Percentiles rank a stretch among this genome's conserved stretches.
phyloP scores from a whole-genome alignment of 2,329 filamentous ascomycete genomes.

The Proliferodiscus dingleyae region DNA sequence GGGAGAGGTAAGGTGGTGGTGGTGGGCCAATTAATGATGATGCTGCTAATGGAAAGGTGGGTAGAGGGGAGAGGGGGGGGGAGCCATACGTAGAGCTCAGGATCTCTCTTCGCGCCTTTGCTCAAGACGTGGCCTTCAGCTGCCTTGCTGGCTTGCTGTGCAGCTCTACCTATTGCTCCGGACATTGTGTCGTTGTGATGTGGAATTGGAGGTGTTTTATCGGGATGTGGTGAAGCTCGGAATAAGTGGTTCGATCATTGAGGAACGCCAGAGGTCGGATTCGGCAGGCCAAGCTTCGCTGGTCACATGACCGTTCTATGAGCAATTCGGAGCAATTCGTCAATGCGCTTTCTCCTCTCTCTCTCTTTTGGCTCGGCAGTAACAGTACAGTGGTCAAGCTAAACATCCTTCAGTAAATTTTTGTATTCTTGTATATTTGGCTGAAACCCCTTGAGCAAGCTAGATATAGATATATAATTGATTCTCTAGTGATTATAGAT shows the following conservation, averaged over 20 bases:
- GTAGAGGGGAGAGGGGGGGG: conserved; percentile 20
- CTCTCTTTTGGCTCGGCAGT: too few relatives aligned
- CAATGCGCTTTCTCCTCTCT: too few relatives aligned
- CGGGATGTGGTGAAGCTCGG: conserved; percentile 3
- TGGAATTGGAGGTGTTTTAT: conserved; percentile 12
- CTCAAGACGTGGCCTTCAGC: conserved; percentile 45
- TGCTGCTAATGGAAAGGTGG: background rate
- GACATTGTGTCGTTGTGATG: conserved; percentile 25
- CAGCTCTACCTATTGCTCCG: conserved; percentile 28
- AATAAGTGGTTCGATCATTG: conserved; percentile 14
- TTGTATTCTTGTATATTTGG: too few relatives aligned
- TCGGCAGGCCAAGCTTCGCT: background rate
- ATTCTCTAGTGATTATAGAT: too few relatives aligned
- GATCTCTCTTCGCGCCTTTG: conserved; percentile 63
- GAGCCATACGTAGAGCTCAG: conserved; percentile 67
- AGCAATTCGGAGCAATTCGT: too few relatives aligned
- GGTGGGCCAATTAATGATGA: conserved; percentile 5
- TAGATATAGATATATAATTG: too few relatives aligned
- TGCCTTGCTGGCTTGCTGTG: conserved; percentile 34
- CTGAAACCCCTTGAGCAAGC: too few relatives aligned
- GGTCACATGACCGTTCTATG: background rate
- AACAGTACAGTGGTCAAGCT: too few relatives aligned
- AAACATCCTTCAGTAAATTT: too few relatives aligned
- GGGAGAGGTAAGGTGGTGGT: too few relatives aligned
- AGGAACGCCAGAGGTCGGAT: background rate